Base-by-base conservation (phyloP, 495 filamentous ascomycete genomes). In the Podospora pseudopauciseta region DNA sequence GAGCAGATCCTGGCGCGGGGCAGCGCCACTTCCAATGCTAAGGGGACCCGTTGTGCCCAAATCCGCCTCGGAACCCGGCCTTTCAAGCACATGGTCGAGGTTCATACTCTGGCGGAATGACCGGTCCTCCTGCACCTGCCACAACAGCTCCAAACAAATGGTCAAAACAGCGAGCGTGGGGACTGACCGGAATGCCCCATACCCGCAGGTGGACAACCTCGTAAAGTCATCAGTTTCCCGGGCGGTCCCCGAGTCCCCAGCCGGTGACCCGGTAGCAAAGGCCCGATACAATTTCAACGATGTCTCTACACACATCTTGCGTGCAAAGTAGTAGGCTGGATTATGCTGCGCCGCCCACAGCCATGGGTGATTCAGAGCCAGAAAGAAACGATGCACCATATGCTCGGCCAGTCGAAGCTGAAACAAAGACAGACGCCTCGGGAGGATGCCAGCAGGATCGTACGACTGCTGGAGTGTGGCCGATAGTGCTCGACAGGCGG, bases 331-430 rank as follows among this genome's bases (percentile, higher is more conserved):
- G 61, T 80, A 84, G 0, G 74, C 73, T 0, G 83, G 80, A 63
- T 83, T 78, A 30, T 72, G 71, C 15, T 78, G 69, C 0, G 79
- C 74, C 27, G 68, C 65, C 16, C 60, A 62, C 32, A 81, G 73
- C 71, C 79, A 81, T 3, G 80, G 77, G 23, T 76, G 70, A 63
- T 83, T 83, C 11, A 84, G 70, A 2, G 83, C 82, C 66, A 89
- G 73, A 68, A 90, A 84, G 74, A 85, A 88, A 60, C 87, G 86
- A 26, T 85, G 77, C 5, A 79, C 76, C 58, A 76, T 72, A 49
- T 81, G 72, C 63, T 81, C 81, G 0, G 78, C 73, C 13, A 82
- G 34, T 11, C 76, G 79, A 1, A 78, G 71, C 56, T 80, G 78
- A 57, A 79, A 80, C 26, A 75, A 56, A 0, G 78, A 78, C 30